phyloP scores from a whole-genome alignment of 106 monocot genomes.

The Dioscorea alata region DNA sequence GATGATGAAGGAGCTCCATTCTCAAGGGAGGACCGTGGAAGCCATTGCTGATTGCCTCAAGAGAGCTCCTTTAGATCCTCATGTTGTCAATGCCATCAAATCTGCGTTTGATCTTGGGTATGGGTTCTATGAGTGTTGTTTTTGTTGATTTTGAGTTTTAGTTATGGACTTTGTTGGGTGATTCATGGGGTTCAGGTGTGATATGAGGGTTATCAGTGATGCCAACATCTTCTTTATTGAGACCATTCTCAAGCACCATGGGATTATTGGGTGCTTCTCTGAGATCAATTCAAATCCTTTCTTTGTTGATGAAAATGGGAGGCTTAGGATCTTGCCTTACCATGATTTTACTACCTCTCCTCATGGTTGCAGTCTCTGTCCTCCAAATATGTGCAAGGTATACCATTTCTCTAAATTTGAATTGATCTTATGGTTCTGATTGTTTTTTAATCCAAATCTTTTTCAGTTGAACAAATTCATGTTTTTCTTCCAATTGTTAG shows the following conservation, averaged over 20 bases:
- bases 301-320: conserved; percentile 25
- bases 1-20: conserved; percentile 33
- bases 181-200: conserved; percentile 13
- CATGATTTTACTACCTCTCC: conserved; percentile 20
- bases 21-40: conserved; percentile 15
- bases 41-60: conserved; percentile 19
- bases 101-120: conserved; percentile 35
- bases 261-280: conserved; percentile 20
- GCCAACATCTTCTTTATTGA: conserved; percentile 31
- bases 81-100: conserved; percentile 19
- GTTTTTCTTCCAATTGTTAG: no score
- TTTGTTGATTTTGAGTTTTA: not conserved
- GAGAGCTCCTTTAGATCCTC: conserved; percentile 20
- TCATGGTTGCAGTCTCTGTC: conserved; percentile 31
- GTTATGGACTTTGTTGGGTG: not conserved
- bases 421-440: no score
- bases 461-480: no score
- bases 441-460: no score
- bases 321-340: conserved; percentile 26
- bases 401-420: not conserved
- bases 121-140: not conserved
- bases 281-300: conserved; percentile 36
- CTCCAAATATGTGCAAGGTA: conserved; percentile 41
- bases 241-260: conserved; percentile 34
- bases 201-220: conserved; percentile 38